Percentiles rank a stretch among this genome's conserved stretches.
Evolutionary conservation across 1,139 yeast genomes (phyloP).

Genomic region (Geotrichum carabidarum): DNA sequence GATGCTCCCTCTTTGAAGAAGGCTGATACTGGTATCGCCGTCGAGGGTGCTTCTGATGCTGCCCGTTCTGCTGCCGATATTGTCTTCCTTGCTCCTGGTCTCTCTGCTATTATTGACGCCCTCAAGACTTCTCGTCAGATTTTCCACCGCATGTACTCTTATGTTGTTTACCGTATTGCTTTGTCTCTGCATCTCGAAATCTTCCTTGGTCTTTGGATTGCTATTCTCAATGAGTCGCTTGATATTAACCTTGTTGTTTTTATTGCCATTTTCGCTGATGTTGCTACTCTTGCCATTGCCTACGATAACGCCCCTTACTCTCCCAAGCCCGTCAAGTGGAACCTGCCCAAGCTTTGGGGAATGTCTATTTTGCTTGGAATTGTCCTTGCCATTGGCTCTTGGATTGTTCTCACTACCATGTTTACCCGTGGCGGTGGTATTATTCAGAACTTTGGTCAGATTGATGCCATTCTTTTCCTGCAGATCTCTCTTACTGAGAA

Average conservation of each 20-base stretch:
- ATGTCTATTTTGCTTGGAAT: conserved; percentile 65
- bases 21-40: conserved; percentile 79
- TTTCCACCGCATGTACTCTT: conserved; percentile 79
- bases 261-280: conserved; percentile 73
- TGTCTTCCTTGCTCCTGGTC: conserved; percentile 75
- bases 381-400: conserved; percentile 63
- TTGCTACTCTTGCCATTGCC: conserved; percentile 73
- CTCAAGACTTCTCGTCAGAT: conserved; percentile 72
- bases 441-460: conserved; percentile 65
- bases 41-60: conserved; percentile 77
- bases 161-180: conserved; percentile 76
- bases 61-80: conserved; percentile 77
- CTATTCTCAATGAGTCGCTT: conserved; percentile 60
- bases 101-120: conserved; percentile 72
- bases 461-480: conserved; percentile 65
- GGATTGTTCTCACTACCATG: conserved; percentile 71
- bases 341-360: conserved; percentile 81
- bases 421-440: conserved; percentile 58
- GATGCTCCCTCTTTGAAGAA: conserved; percentile 76
- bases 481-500: conserved; percentile 72
- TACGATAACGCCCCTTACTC: conserved; percentile 93
- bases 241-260: conserved; percentile 66
- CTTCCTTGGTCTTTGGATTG: conserved; percentile 70
- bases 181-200: conserved; percentile 67
- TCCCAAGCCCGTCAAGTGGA: conserved; percentile 97